Evolutionary conservation across 1,284 basidiomycete species (phyloP).

Genomic region (Cryptococcus jaspeensis): DNA sequence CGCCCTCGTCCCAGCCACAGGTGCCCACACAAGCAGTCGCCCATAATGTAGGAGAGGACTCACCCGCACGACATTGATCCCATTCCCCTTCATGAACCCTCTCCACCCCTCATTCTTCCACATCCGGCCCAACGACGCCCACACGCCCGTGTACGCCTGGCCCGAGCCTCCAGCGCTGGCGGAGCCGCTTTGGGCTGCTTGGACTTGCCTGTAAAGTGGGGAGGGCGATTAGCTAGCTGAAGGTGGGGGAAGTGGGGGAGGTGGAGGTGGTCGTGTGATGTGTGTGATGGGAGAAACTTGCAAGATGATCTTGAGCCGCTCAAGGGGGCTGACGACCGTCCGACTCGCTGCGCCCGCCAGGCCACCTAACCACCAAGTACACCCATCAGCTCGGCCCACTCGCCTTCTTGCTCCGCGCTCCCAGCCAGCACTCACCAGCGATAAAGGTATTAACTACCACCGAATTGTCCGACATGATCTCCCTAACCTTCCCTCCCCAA

Average conservation of each 20-base stretch:
- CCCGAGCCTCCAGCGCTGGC: conserved; percentile 35
- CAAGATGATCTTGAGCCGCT: conserved; percentile 94
- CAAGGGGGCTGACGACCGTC: conserved; percentile 87
- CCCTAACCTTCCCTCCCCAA: conserved; percentile 15
- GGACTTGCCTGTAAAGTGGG: conserved; percentile 65
- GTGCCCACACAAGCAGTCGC: background rate
- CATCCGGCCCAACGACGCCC: conserved; percentile 75
- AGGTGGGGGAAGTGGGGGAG: background rate
- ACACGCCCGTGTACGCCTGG: conserved; percentile 77
- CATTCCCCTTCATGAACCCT: conserved; percentile 82
- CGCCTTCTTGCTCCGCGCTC: background rate
- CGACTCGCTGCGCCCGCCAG: conserved; percentile 61
- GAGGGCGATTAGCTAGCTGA: background rate
- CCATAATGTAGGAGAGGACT: conserved; percentile 14
- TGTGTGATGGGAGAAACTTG: conserved; percentile 58
- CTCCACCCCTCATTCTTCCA: conserved; percentile 88
- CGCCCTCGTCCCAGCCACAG: too few species aligned
- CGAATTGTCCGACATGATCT: conserved; percentile 39
- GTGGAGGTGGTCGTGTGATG: too few species aligned
- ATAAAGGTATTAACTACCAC: conserved; percentile 47
- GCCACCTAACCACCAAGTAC: conserved; percentile 31
- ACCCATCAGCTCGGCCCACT: conserved; percentile 1
- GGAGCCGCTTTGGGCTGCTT: conserved; percentile 42
- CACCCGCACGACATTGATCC: conserved; percentile 82
- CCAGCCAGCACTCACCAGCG: conserved; percentile 24